Evolutionary conservation across 306 rosid genomes (phyloP).

Genomic region (Prunus armeniaca): DNA sequence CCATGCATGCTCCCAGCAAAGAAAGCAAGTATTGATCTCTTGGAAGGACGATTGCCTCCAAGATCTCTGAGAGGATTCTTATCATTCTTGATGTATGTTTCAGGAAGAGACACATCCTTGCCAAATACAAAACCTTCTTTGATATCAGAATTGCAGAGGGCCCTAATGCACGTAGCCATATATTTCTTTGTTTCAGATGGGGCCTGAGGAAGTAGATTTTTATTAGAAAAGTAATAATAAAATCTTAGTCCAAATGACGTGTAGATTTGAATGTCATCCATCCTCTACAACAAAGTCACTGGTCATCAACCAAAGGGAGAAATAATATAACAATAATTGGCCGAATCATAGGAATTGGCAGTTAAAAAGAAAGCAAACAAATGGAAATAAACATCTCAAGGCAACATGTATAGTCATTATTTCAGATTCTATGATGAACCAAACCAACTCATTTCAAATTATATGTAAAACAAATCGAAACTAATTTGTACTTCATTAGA

Average conservation of each 20-base stretch:
- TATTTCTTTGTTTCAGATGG: constrained; percentile 67
- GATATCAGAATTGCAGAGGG: constrained; percentile 88
- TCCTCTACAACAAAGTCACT: too few species aligned
- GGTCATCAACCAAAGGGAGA: too few species aligned
- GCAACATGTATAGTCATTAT: too few species aligned
- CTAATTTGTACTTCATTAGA: background rate
- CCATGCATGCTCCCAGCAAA: constrained; percentile 92
- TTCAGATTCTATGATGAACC: too few species aligned
- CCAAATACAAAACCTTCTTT: constrained; percentile 88
- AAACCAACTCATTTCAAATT: too few species aligned
- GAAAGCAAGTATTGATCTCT: constrained; percentile 71
- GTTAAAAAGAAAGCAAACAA: too few species aligned
- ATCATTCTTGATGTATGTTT: constrained; percentile 54
- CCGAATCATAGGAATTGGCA: too few species aligned
- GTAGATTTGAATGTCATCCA: background rate
- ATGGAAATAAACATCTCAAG: too few species aligned
- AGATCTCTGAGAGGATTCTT: constrained; percentile 59
- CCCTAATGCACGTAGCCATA: constrained; percentile 73
- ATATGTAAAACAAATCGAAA: too few species aligned
- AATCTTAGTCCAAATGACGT: too few species aligned
- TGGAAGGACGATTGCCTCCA: constrained; percentile 73
- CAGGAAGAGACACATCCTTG: constrained; percentile 89
- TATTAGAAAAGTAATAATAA: constrained; percentile 17
- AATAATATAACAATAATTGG: too few species aligned
- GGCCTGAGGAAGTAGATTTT: constrained; percentile 57